phyloP scores from a whole-genome alignment of 176 grass and related monocot genomes.

The Eragrostis nindensis region DNA sequence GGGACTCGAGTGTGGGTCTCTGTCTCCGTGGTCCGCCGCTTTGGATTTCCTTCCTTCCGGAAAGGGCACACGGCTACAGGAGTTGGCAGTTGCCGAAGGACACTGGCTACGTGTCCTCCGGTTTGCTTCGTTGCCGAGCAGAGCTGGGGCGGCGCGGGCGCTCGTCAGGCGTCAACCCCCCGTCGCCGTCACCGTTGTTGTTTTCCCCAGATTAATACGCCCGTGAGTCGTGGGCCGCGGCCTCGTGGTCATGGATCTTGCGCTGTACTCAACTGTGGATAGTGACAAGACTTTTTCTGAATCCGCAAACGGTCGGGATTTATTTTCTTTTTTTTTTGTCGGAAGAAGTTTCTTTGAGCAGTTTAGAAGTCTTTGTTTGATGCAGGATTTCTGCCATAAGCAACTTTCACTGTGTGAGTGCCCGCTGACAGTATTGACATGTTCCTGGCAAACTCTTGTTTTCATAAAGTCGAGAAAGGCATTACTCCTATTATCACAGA shows the following conservation, averaged over 20 bases:
- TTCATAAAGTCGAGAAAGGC: too few species aligned
- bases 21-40: background rate
- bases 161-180: constrained; percentile 31
- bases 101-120: too few species aligned
- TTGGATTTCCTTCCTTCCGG: background rate
- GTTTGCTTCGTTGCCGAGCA: background rate
- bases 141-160: background rate
- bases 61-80: background rate
- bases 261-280: background rate
- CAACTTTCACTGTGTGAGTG: background rate
- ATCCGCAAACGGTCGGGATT: background rate
- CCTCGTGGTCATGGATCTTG: constrained; percentile 4
- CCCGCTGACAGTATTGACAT: background rate
- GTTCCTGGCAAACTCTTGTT: too few species aligned
- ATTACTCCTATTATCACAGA: too few species aligned
- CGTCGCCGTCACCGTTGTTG: background rate
- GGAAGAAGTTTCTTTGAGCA: background rate
- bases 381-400: background rate
- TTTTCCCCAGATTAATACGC: background rate
- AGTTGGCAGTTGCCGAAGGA: background rate
- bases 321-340: too few species aligned
- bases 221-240: background rate
- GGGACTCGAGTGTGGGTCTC: background rate
- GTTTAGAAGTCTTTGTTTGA: background rate
- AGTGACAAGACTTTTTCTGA: background rate